phyloP scores from a whole-genome alignment of 345 rosid genomes.

The Geranium rotundifolium region DNA sequence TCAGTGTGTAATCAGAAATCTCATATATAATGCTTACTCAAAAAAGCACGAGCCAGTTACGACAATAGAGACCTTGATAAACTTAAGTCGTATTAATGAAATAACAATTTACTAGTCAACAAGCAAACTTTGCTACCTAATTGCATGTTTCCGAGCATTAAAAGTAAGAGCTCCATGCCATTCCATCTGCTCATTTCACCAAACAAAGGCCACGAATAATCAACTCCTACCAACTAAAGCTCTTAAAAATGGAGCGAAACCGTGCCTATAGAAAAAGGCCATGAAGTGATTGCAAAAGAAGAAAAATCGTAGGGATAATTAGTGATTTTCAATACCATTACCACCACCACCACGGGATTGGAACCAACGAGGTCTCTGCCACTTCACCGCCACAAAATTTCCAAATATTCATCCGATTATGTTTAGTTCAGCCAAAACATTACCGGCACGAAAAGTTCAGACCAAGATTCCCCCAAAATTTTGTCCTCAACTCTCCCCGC shows the following conservation, averaged over 20 bases:
- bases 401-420: not conserved
- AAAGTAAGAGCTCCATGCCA: not conserved
- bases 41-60: not conserved
- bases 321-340: no score
- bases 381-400: no score
- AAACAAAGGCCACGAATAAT: not conserved
- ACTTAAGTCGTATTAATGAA: no score
- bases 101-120: not conserved
- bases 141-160: not conserved
- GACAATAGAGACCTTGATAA: not conserved
- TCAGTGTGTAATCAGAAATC: no score
- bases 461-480: no score
- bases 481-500: no score
- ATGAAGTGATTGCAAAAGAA: not conserved
- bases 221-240: not conserved
- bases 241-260: no score
- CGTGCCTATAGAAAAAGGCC: not conserved
- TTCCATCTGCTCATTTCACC: not conserved
- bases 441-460: no score
- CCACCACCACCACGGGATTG: no score
- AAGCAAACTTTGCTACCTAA: not conserved
- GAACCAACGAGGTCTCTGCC: no score
- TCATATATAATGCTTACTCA: no score
- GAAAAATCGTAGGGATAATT: not conserved
- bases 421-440: not conserved